Conservation (phyloP, 768 basidiomycete genomes). For the Pleurotus citrinopileatus region DNA sequence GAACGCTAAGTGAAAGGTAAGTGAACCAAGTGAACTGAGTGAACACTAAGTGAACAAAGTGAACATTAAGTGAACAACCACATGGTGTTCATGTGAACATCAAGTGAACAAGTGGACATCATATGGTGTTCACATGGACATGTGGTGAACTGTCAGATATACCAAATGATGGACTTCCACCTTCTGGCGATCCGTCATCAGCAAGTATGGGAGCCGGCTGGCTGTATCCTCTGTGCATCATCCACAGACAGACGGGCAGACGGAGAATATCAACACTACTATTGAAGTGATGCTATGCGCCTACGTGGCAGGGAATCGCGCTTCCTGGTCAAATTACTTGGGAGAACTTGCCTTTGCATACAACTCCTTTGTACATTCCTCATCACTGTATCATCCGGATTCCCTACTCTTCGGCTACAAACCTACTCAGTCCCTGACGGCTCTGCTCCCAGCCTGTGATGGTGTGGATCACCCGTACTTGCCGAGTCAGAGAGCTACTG, state of each 20-base stretch:
- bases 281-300: conserved; percentile 21
- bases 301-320: conserved; percentile 17
- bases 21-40: too few species aligned
- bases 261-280: conserved; percentile 24
- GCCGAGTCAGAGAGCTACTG: not conserved
- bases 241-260: conserved; percentile 36
- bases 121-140: too few species aligned
- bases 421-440: conserved; percentile 12
- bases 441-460: not conserved
- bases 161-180: conserved; percentile 18
- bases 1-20: too few species aligned
- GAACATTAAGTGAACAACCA: too few species aligned
- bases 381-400: conserved; percentile 20
- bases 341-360: conserved; percentile 21
- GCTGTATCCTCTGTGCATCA: conserved; percentile 31
- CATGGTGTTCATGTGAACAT: too few species aligned
- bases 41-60: too few species aligned
- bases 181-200: conserved; percentile 25
- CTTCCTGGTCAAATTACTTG: conserved; percentile 21
- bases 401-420: conserved; percentile 19
- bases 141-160: too few species aligned
- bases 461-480: conserved; percentile 5
- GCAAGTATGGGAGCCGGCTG: conserved; percentile 14
- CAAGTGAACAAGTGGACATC: too few species aligned
- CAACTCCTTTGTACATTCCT: conserved; percentile 18